phyloP scores from a whole-genome alignment of 1,139 yeast species.

The Entelexis sorbosivorans region DNA sequence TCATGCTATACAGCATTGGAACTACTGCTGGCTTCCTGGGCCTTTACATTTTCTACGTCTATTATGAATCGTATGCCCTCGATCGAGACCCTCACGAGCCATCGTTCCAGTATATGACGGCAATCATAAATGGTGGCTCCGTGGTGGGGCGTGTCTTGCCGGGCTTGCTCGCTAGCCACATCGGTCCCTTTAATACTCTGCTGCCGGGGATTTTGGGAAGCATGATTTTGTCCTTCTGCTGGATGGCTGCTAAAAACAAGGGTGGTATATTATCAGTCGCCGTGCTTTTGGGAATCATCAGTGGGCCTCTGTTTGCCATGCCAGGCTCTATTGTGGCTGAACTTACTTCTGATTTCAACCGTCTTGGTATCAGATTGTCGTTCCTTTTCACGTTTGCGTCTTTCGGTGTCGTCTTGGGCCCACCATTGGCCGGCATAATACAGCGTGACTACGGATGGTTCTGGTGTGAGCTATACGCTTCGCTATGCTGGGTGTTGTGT shows the following conservation, averaged over 20 bases:
- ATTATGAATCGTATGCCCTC: constrained; percentile 29
- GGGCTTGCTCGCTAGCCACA: constrained; percentile 38
- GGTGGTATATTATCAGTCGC: constrained; percentile 26
- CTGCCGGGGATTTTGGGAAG: constrained; percentile 27
- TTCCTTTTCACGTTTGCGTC: constrained; percentile 46
- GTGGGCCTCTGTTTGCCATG: constrained; percentile 38
- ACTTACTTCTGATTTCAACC: constrained; percentile 39
- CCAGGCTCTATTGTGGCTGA: constrained; percentile 38
- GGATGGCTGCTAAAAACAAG: constrained; percentile 32
- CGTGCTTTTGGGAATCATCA: constrained; percentile 41
- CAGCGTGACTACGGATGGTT: constrained; percentile 23
- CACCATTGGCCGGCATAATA: constrained; percentile 41
- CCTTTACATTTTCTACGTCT: constrained; percentile 31
- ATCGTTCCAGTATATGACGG: constrained; percentile 31
- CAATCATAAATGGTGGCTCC: constrained; percentile 44
- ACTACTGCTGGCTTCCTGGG: constrained; percentile 30
- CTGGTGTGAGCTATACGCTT: constrained; percentile 19
- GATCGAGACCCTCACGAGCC: constrained; percentile 23
- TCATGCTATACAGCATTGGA: constrained; percentile 27
- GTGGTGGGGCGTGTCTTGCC: constrained; percentile 43
- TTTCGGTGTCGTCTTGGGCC: constrained; percentile 43
- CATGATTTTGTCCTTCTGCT: constrained; percentile 28
- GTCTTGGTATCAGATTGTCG: constrained; percentile 42
- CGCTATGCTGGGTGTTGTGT: constrained; percentile 9
- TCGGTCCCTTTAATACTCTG: constrained; percentile 40